Base-by-base conservation (phyloP, 2,329 filamentous ascomycete genomes). In the Aotearoamyces nothofagi region DNA sequence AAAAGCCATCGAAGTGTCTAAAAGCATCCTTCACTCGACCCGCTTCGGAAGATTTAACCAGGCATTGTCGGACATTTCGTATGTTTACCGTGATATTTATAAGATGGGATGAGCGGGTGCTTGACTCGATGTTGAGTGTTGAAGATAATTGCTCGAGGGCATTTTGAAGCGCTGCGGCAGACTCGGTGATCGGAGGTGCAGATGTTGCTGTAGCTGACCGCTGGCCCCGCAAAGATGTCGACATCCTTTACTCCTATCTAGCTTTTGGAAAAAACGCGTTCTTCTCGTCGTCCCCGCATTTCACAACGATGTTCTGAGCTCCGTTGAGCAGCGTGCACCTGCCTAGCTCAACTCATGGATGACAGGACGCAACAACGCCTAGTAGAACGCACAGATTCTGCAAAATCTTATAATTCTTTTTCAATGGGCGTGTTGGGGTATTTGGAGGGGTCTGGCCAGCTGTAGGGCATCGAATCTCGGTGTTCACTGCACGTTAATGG, bases 1-100 rank as follows among this genome's bases (percentile, higher is more conserved):
- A 70, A 51, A 92, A 93, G 43, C 86, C 86, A 32, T 68, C 63
- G 15, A 84, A 65, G 46, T 81, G 72, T 39, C 86, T 72, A 49
- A 94, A 93, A 41, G 81, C 75, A 55, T 92, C 81, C 55, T 84
- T 82, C 4, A 60, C 51, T 34, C 57, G 56, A 3, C 61, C 58
- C 10, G 61, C 51, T 22, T 56, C 45, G 15, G 53, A 45, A 7
- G 63, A 60, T 23, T 63, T 57, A 32, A 43, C 41, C 4, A 52
- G 31, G 30, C 43, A 46, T 12, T 35, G 39, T n/a, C 43, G 42
- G 11, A 51, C 40, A 8, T 41, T 36, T 27, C 47, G 42, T n/a
- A 35, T 28, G 25, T 44, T 40, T 6, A 42, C 39, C 32, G 45
- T 45, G 5, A 55, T 36, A 4, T 51, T 35, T 4, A 39, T 33